These are phyloP conservation scores for Rusavskia elegans DNA, from an alignment of 495 filamentous ascomycete genomes.

Conservation along the genomic window DNA sequence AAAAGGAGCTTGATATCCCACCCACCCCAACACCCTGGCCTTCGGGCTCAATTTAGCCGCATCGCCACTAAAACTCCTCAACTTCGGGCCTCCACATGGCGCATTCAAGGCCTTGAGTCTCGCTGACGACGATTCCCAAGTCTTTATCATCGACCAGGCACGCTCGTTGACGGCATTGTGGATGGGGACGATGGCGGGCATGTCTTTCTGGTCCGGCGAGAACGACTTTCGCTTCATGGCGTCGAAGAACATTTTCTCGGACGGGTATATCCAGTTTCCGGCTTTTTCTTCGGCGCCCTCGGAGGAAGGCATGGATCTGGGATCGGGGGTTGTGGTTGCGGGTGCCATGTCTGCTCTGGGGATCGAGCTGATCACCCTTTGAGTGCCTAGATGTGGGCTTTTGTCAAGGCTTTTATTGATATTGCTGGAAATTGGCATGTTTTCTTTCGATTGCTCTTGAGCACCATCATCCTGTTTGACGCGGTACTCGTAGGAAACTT, in stretches of 20 bases:
- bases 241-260: slow-evolving; percentile 88
- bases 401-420: slow-evolving; percentile 21
- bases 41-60: slow-evolving; percentile 51
- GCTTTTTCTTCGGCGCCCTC: slow-evolving; percentile 15
- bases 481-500: too few species aligned
- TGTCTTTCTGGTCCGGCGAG: slow-evolving; percentile 45
- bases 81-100: slow-evolving; percentile 61
- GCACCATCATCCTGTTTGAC: too few species aligned
- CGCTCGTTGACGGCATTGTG: slow-evolving; percentile 95
- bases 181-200: slow-evolving; percentile 84
- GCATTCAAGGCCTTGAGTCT: slow-evolving; percentile 34
- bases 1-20: slow-evolving; percentile 84
- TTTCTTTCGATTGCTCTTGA: slow-evolving; percentile 9
- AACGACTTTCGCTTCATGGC: slow-evolving; percentile 75
- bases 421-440: slow-evolving; percentile 8
- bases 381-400: slow-evolving; percentile 25
- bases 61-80: slow-evolving; percentile 22
- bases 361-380: slow-evolving; percentile 70
- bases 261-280: slow-evolving; percentile 95
- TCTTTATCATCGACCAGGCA: slow-evolving; percentile 68
- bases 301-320: slow-evolving; percentile 16
- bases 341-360: slow-evolving; percentile 42
- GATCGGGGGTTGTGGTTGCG: slow-evolving; percentile 14
- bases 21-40: slow-evolving; percentile 60
- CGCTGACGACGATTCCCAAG: slow-evolving; percentile 59